Evolutionary conservation across 441 rosid species (phyloP).

Genomic region (Aleurites moluccanus): DNA sequence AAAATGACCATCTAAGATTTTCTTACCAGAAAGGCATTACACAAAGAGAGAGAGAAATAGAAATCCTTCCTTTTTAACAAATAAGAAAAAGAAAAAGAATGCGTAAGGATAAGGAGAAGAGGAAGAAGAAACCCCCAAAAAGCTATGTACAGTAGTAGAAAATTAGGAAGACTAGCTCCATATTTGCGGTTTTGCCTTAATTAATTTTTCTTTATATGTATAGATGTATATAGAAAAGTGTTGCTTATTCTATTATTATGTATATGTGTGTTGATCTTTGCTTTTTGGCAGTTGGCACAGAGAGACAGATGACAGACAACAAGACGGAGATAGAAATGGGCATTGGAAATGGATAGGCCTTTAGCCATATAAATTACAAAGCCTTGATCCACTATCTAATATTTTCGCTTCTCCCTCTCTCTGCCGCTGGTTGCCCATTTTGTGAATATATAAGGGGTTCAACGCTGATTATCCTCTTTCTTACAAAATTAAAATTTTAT

Average conservation of each 20-base stretch:
- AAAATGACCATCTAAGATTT: not conserved
- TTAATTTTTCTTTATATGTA: too few relatives aligned
- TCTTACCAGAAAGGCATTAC: constrained; percentile 21
- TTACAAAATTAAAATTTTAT: too few relatives aligned
- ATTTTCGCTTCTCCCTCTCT: too few relatives aligned
- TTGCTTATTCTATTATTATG: not conserved
- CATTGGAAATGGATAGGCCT: not conserved
- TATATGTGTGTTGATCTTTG: not conserved
- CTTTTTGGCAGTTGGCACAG: not conserved
- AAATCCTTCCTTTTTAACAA: constrained; percentile 5
- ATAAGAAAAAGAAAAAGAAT: not conserved
- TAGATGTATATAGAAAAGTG: not conserved
- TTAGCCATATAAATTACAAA: too few relatives aligned
- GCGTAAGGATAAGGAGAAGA: not conserved
- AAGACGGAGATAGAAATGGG: not conserved
- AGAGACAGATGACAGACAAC: not conserved
- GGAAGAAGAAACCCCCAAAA: not conserved
- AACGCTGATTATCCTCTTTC: too few relatives aligned
- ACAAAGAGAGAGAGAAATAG: not conserved
- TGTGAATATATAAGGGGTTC: too few relatives aligned
- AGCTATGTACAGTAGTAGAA: too few relatives aligned
- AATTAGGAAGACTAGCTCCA: not conserved
- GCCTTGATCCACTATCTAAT: too few relatives aligned
- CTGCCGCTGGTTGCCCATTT: too few relatives aligned
- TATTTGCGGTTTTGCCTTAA: not conserved